Base-by-base conservation (phyloP, 2,329 filamentous ascomycete genomes). In the Cladosporium velox region DNA sequence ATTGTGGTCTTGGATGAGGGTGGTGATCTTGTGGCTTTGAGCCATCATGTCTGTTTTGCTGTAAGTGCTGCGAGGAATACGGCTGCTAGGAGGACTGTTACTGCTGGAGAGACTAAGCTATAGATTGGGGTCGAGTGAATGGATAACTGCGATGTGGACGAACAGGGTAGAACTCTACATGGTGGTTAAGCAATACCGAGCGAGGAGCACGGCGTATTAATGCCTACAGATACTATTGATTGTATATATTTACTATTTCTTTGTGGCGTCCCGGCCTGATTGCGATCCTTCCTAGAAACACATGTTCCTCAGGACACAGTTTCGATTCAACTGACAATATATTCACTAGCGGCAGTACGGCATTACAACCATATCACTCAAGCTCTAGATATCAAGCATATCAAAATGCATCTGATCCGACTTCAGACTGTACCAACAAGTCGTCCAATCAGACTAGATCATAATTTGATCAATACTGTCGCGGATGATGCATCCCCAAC, bases 31-130 rank as follows among this genome's bases (percentile, higher is more conserved):
- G 84, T 93, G 32, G 89, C 88, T 1, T 72, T 91, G 68, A 89
- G 87, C 73, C 84, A 88, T 71, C 90, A 93, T 76, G 85, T 92
- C 67, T 85, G 83, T 24, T 79, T 92, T 73, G 85, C 90, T 34
- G 72, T 92, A 55, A 82, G 83, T 66, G 83, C 85, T n/a, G 84
- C 84, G 71, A 85, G 89, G 70, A 93, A 92, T 77, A 78, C 78
- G n/a, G 81, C 85, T 44, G 79, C 80, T 54, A 80, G 82, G 68
- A 79, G 80, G 57, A 81, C 78, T 66, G 61, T 64, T 4, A 35
- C 32, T 26, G 69, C 59, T 14, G 69, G 63, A 11, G 65, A 65
- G 61, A 54, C 65, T 55, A 74, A 72, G 66, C 58, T 72, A 54
- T 73, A 47, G n/a, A 47, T n/a, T n/a, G 3, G 8, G 7, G 14